A percentile compares a stretch with the other conserved stretches of the same genome.
Evolutionary conservation across 495 filamentous ascomycete species (phyloP).

Genomic region (Lasiosphaeris hirsuta): DNA sequence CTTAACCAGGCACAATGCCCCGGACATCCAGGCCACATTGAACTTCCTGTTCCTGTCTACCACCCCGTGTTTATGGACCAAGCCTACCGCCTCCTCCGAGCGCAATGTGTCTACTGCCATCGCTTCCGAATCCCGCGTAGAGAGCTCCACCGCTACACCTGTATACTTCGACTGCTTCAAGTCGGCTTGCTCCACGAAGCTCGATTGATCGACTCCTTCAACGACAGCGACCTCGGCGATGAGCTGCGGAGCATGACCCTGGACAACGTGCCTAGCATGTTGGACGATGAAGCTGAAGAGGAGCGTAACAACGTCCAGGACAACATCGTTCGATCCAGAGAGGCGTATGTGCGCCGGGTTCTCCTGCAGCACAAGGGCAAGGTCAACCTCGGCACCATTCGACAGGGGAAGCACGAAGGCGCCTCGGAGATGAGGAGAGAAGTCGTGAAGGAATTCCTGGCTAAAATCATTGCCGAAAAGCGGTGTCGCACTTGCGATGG

Average conservation of each 20-base stretch:
- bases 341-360: conserved; percentile 63
- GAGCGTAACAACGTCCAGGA: conserved; percentile 29
- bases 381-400: conserved; percentile 49
- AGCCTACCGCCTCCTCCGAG: conserved; percentile 72
- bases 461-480: conserved; percentile 57
- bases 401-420: conserved; percentile 72
- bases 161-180: conserved; percentile 83
- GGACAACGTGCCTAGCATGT: conserved; percentile 20
- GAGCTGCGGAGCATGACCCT: conserved; percentile 20
- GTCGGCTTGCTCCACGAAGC: conserved; percentile 76
- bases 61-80: conserved; percentile 94
- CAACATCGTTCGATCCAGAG: conserved; percentile 59
- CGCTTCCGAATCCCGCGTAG: conserved; percentile 69
- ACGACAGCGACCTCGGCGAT: conserved; percentile 46
- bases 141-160: conserved; percentile 70
- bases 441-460: conserved; percentile 77
- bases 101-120: conserved; percentile 87
- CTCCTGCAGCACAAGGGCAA: conserved; percentile 54
- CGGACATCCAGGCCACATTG: conserved; percentile 92
- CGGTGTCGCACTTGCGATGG: conserved; percentile 71
- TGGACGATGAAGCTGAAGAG: conserved; percentile 30
- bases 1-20: conserved; percentile 75
- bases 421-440: conserved; percentile 69
- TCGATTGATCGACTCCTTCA: conserved; percentile 57
- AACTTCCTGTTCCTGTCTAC: conserved; percentile 87